Evolutionary conservation across 148 eudicot species (phyloP), one percentile per base, ranked within the genome.

Genomic region (Diospyros lotus): DNA sequence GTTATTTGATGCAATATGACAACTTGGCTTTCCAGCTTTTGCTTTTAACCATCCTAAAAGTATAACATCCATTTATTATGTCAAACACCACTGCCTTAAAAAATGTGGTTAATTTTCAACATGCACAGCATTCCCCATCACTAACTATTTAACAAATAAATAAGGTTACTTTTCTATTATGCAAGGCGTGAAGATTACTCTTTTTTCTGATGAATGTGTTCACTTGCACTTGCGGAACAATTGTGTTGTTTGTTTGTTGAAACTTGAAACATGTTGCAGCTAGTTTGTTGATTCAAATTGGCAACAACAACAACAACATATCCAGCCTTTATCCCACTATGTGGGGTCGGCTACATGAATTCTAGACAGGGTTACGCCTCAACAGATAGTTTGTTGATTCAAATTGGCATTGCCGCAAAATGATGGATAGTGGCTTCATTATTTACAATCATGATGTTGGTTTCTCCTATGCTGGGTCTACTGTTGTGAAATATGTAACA

Each of bases 381-480:
- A 28, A 46, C n/a, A 2, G n/a, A 38, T 45, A 66, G 39, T 46
- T 45, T 66, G 53, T 11, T 3, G 51, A 66, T 66, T 66, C 1
- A 5, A 8, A 14, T 45, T 6, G 8, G 69, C n/a, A 28, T 6
- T 46, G 44, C 39, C 46, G 43, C 51, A 65, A 44, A 43, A 43
- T 65, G 52, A 66, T 66, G 69, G 46, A 15, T 52, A n/a, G 17
- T 66, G 68, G 28, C 43, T 43, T 66, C 69, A 15, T 66, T 66
- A 5, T 5, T 7, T 45, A 45, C 45, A 66, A 7, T 66, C 45
- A 14, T n/a, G 68, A 46, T 43, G 44, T 17, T 43, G 51, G 45
- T 45, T 64, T 64, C 46, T 5, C 42, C 14, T 28, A 28, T 28
- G 0, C 28, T 28, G 28, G 28, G 28, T 28, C 28, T 28, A 28